Base-by-base conservation (phyloP, 2,329 filamentous ascomycete genomes). In the Leptosphaerulina australis region DNA sequence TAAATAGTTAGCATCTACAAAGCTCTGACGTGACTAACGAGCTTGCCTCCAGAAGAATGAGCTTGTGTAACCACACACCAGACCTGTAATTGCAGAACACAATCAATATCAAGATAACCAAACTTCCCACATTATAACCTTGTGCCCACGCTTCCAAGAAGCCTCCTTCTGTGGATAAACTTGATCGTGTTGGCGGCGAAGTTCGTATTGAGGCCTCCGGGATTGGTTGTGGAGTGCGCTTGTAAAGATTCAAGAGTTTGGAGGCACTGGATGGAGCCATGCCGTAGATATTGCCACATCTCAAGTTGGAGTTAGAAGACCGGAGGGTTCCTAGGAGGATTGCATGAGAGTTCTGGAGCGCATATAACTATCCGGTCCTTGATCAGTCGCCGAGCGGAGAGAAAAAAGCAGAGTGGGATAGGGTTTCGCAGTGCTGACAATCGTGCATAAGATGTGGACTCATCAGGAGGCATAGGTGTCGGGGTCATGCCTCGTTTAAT, bases 81-180 rank as follows among this genome's bases (percentile, higher is more conserved):
- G 63, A 61, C 6, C 68, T 60, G 35, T 71, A 71, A 30, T 71
- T 71, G 58, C 69, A 71, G 34, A 71, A 68, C 9, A 71, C 68
- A n/a, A 71, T 68, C 31, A 71, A 50, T 4, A 71, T 67, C 15
- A 71, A 46, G 7, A 71, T 67, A 14, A 70, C 58, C 26, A 71
- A 54, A 33, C 64, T 67, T 11, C 69, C 69, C 3, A 71, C 69
- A 22, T 71, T 67, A 41, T 69, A 71, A n/a, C 69, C 69, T 53
- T 71, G 66, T 10, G 68, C 68, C 69, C 68, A 71, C 15, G 68
- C 68, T 36, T 71, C 69, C 18, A 71, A 45, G 35, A 68, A 63
- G 0, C 65, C 66, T 34, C 66, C 68, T 33, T 70, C 64, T 2
- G 51, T 54, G 2, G 56, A 58, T 30, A 71, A 51, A 22, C 63